Evolutionary conservation across 345 rosid genomes (phyloP).

Genomic region (Eutrema heterophyllum): DNA sequence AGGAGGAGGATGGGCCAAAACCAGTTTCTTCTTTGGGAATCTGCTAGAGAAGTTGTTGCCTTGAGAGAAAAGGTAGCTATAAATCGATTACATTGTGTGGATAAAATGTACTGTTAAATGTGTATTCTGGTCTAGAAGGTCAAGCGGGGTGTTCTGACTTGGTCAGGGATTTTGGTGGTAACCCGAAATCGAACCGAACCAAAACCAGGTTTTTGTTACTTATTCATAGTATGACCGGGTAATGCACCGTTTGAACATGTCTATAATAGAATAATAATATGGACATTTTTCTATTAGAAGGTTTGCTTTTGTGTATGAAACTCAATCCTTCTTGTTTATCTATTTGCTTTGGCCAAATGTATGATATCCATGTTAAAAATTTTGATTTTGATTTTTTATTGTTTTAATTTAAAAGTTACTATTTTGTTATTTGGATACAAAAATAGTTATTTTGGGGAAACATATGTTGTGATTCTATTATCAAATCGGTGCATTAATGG

Average conservation of each 20-base stretch:
- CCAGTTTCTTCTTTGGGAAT: constrained; percentile 87
- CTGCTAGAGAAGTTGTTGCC: constrained; percentile 75
- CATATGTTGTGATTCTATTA: not conserved
- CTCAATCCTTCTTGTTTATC: not conserved
- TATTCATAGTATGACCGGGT: constrained; percentile 11
- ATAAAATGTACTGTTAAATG: constrained; percentile 26
- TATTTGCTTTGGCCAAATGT: constrained; percentile 6
- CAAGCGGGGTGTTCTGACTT: constrained; percentile 13
- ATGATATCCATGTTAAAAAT: not conserved
- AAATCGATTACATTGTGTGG: constrained; percentile 15
- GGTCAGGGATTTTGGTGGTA: constrained; percentile 14
- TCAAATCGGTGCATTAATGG: not conserved
- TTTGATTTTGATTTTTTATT: no score
- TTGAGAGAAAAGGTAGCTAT: constrained; percentile 29
- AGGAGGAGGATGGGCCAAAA: constrained; percentile 79
- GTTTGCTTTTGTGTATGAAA: constrained; percentile 14
- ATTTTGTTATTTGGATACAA: no score
- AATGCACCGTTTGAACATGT: constrained; percentile 17
- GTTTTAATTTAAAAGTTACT: no score
- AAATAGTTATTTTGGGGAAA: not conserved
- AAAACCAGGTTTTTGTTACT: constrained; percentile 13
- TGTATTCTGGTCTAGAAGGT: constrained; percentile 23
- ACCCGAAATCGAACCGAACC: constrained; percentile 14
- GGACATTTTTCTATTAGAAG: not conserved
- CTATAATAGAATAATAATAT: constrained; percentile 26